Percentiles rank a stretch among this genome's conserved stretches.
Evolutionary conservation across 179 eudicot species (phyloP).

Genomic region (Silene noctiflora): DNA sequence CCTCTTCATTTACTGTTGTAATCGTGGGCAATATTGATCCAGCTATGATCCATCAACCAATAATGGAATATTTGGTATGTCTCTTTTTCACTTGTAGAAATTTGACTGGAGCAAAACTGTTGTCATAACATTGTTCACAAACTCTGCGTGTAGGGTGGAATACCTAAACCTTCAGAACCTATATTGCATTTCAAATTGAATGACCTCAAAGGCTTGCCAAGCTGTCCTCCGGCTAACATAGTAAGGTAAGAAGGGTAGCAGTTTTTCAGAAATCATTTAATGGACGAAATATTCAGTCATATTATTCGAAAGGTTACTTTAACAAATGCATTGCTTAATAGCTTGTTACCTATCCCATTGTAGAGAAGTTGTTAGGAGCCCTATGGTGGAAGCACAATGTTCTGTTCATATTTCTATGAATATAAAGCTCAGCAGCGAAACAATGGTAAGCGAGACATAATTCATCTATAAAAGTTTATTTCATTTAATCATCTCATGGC

Average conservation of each 20-base stretch:
- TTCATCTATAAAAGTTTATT: background rate
- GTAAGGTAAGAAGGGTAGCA: conserved; percentile 35
- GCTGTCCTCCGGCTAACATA: conserved; percentile 54
- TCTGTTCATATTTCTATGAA: conserved; percentile 73
- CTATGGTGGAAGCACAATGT: conserved; percentile 93
- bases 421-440: conserved; percentile 50
- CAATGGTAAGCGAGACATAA: conserved; percentile 45
- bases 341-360: conserved; percentile 19
- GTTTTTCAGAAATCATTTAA: background rate
- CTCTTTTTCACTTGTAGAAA: conserved; percentile 1
- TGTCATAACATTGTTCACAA: conserved; percentile 5
- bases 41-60: conserved; percentile 51
- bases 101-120: conserved; percentile 7
- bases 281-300: background rate
- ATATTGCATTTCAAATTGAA: conserved; percentile 50
- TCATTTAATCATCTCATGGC: background rate
- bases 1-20: conserved; percentile 73
- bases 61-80: conserved; percentile 75
- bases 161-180: conserved; percentile 62
- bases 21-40: conserved; percentile 83
- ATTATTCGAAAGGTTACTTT: background rate
- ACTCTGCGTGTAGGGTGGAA: conserved; percentile 61
- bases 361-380: conserved; percentile 79
- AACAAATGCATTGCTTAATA: background rate
- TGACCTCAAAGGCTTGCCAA: conserved; percentile 72